phyloP scores from a whole-genome alignment of 352 stramenopile genomes.

The Globisporangium splendens region DNA sequence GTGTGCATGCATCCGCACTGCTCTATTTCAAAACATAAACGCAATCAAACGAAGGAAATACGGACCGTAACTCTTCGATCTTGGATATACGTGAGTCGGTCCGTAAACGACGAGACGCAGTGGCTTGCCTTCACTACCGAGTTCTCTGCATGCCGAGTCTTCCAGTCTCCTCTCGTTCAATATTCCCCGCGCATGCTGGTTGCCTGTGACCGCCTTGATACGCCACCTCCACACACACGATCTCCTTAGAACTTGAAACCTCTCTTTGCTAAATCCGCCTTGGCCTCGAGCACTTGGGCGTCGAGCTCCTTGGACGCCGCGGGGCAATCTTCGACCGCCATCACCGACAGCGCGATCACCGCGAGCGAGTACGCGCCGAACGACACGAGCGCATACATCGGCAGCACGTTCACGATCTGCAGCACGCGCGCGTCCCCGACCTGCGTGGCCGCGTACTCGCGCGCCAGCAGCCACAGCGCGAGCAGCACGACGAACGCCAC shows the following conservation, averaged over 20 bases:
- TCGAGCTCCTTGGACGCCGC: conserved; percentile 69
- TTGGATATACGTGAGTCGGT: no score
- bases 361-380: conserved; percentile 75
- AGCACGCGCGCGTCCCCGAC: conserved; percentile 35
- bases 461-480: conserved; percentile 48
- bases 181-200: no score
- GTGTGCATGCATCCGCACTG: no score
- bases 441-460: conserved; percentile 30
- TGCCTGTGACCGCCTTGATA: no score
- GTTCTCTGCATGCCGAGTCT: no score
- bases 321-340: conserved; percentile 65
- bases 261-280: conserved; percentile 54
- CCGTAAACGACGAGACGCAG: no score
- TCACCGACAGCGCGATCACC: conserved; percentile 62
- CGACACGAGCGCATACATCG: conserved; percentile 64
- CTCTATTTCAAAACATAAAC: no score
- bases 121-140: no score
- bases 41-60: no score
- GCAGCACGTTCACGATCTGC: conserved; percentile 52
- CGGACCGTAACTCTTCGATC: no score
- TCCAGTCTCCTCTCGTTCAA: no score
- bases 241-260: conserved; percentile 40
- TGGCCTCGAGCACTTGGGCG: conserved; percentile 58
- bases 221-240: not conserved
- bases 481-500: conserved; percentile 40